Conservation (phyloP, 192 early-diverging fungal species). For the Coemansia sp. region DNA sequence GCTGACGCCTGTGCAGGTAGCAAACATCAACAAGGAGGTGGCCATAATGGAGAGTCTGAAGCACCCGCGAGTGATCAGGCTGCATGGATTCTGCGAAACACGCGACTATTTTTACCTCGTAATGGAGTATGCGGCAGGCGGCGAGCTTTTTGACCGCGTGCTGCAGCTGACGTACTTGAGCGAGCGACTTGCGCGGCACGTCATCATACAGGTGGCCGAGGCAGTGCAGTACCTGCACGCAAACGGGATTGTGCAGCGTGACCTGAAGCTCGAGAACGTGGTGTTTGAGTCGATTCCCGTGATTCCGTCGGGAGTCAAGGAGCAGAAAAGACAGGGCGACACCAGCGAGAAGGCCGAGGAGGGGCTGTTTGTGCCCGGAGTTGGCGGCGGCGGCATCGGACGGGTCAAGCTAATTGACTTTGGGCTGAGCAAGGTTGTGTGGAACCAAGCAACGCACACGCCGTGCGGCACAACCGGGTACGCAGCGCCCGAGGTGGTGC, state of each 20-base stretch:
- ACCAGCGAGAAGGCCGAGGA: conserved; percentile 68
- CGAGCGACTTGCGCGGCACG: conserved; percentile 73
- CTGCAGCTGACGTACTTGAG: conserved; percentile 79
- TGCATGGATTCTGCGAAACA: conserved; percentile 77
- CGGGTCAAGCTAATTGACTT: conserved; percentile 86
- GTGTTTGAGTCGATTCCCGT: conserved; percentile 71
- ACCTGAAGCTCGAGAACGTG: conserved; percentile 94
- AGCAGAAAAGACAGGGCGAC: conserved; percentile 56
- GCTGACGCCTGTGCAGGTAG: conserved; percentile 69
- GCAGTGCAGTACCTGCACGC: conserved; percentile 83
- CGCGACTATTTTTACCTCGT: conserved; percentile 71
- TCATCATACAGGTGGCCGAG: conserved; percentile 83
- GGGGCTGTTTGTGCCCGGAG: conserved; percentile 65
- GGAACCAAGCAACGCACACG: conserved; percentile 79
- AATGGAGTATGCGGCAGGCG: conserved; percentile 81
- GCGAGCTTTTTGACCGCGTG: conserved; percentile 88
- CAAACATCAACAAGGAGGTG: conserved; percentile 85
- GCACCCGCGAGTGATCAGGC: conserved; percentile 72
- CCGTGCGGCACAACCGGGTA: conserved; percentile 93
- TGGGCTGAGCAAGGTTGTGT: conserved; percentile 83
- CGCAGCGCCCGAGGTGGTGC: conserved; percentile 90
- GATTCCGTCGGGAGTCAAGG: conserved; percentile 47
- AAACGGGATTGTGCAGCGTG: conserved; percentile 83
- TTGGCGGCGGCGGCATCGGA: conserved; percentile 83
- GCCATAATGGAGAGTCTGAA: conserved; percentile 77